A percentile compares a stretch with the other conserved stretches of the same genome.
Evolutionary conservation across 169 alveolate genomes (phyloP).

Genomic region (Perkinsus marinus): DNA sequence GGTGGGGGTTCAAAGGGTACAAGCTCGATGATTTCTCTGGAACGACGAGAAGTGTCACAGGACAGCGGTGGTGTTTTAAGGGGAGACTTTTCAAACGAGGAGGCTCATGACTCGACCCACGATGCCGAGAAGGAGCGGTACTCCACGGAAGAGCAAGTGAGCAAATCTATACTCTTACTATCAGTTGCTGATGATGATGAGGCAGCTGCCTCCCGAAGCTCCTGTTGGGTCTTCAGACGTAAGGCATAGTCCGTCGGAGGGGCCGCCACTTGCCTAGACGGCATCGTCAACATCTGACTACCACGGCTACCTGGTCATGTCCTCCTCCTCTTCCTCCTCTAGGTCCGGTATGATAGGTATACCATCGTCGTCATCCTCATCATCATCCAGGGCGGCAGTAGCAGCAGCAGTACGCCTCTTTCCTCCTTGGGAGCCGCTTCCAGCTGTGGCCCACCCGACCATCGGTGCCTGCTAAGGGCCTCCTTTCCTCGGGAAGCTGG

Average conservation of each 20-base stretch:
- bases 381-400: background rate
- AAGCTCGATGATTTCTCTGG: no score
- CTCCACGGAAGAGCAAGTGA: no score
- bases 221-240: background rate
- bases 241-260: background rate
- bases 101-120: no score
- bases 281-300: background rate
- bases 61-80: background rate
- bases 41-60: background rate
- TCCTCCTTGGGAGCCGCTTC: no score
- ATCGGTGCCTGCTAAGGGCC: no score
- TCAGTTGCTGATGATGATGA: background rate
- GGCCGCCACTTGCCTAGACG: background rate
- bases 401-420: no score
- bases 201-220: background rate
- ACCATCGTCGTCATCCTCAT: background rate
- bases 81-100: no score
- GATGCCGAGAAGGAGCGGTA: no score
- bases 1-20: background rate
- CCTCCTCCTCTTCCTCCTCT: background rate
- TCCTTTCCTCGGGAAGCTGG: no score
- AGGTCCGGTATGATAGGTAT: background rate
- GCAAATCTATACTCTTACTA: background rate
- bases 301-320: background rate
- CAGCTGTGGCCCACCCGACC: no score